Conservation (phyloP, 176 grass and related monocot species). For the Aegilops sharonensis region DNA sequence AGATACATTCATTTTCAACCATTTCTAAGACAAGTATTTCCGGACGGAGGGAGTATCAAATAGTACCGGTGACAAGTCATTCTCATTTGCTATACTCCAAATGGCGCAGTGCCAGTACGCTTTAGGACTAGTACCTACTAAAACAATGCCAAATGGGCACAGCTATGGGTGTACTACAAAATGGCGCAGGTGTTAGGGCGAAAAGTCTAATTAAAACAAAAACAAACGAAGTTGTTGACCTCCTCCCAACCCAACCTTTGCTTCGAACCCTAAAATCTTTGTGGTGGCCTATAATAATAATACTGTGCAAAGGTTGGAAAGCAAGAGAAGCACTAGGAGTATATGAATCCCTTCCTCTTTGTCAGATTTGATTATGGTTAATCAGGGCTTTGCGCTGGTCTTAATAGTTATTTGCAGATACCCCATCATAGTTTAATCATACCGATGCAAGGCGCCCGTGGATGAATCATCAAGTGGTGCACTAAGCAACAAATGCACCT, state of each 20-base stretch:
- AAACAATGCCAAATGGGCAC: neutral
- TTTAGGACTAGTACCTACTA: neutral
- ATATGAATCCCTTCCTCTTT: neutral
- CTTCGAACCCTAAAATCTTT: conserved; percentile 27
- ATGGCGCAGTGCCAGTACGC: neutral
- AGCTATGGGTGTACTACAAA: neutral
- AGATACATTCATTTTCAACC: too few relatives aligned
- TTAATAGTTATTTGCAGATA: conserved; percentile 47
- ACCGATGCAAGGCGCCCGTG: conserved; percentile 4
- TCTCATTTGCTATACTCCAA: neutral
- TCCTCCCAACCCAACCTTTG: conserved; percentile 18
- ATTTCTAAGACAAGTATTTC: too few relatives aligned
- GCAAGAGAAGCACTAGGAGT: conserved; percentile 30
- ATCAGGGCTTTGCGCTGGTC: conserved; percentile 12
- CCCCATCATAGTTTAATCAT: conserved; percentile 50
- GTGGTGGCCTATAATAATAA: conserved; percentile 11
- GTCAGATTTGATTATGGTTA: conserved; percentile 19
- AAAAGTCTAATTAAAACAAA: neutral
- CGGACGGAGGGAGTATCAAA: neutral
- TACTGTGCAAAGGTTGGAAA: conserved; percentile 28
- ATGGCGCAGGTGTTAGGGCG: neutral
- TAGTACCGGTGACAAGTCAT: neutral
- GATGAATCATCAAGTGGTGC: conserved; percentile 49
- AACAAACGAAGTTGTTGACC: conserved; percentile 32
- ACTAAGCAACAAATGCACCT: conserved; percentile 45